Evolutionary conservation across 768 basidiomycete genomes (phyloP), one percentile per base, ranked within the genome.

Genomic region (Mycena alexandri): DNA sequence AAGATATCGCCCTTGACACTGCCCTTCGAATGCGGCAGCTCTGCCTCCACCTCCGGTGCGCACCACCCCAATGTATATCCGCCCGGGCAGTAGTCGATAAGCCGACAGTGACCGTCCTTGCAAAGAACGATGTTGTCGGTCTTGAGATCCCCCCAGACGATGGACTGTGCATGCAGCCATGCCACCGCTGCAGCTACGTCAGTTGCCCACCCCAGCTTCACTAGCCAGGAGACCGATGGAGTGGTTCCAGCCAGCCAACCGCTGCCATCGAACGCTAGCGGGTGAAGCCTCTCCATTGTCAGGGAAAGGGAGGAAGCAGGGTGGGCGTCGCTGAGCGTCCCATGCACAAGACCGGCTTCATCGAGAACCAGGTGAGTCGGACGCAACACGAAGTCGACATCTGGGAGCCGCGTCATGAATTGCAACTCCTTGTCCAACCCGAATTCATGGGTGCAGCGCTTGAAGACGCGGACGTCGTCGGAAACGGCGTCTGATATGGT

Each of bases 121-220:
- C 61, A 62, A 11, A 62, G 52, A 3, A 63, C 25, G 61, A 63
- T 46, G 52, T 53, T 62, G 42, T 62, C 61, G 2, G 42, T 44
- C 25, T 55, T 63, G 51, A 63, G 42, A 24, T 55, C 52, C 21
- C 52, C 17, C 61, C 61, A 16, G 52, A 63, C 19, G 19, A 54
- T 63, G 13, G 25, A n/a, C 8, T 22, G 52, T 6, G 52, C 51
- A 46, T 63, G 61, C 5, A 63, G 33, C 52, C 53, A 63, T 24
- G 61, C 53, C 21, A 36, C 29, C 14, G 61, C 6, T 14, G 61
- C 61, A 3, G 61, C 53, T 14, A 63, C 22, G n/a, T 62, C 61
- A 22, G 24, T 54, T 13, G 25, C 61, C 51, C 61, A 62, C 5
- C 17, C 51, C 2, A 62, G 52, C 42, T 62, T 62, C 29, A 62